These are phyloP conservation scores for Cyclotella kingstonii DNA, from an alignment of 108 stramenopile species.

Conservation along the genomic window DNA sequence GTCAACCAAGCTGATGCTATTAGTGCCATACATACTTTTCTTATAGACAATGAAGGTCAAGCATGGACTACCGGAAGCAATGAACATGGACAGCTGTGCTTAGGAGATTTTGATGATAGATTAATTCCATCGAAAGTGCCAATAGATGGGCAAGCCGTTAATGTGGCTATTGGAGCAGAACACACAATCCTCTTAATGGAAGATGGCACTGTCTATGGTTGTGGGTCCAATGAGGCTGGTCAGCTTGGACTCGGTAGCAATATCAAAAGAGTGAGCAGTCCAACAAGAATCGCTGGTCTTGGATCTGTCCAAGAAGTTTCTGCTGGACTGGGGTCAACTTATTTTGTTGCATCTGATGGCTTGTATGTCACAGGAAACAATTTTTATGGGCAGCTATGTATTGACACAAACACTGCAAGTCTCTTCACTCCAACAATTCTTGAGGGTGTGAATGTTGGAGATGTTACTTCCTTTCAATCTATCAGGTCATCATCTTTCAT, in stretches of 20 bases:
- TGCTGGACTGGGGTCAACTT: slow-evolving; percentile 21
- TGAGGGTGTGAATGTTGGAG: slow-evolving; percentile 7
- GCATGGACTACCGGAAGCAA: slow-evolving; percentile 42
- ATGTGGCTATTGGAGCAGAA: slow-evolving; percentile 41
- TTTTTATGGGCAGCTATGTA: slow-evolving; percentile 32
- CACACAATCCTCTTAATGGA: slow-evolving; percentile 46
- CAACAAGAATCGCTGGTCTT: slow-evolving; percentile 26
- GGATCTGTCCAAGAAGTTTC: slow-evolving; percentile 18
- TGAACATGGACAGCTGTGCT: slow-evolving; percentile 33
- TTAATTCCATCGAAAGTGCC: slow-evolving; percentile 22
- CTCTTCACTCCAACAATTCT: slow-evolving; percentile 17
- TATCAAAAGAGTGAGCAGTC: background rate
- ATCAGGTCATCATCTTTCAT: slow-evolving; percentile 31
- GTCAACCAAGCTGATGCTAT: slow-evolving; percentile 12
- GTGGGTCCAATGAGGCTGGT: slow-evolving; percentile 55
- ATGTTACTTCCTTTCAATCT: slow-evolving; percentile 32
- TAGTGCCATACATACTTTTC: slow-evolving; percentile 35
- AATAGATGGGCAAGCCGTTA: slow-evolving; percentile 8
- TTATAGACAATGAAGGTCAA: slow-evolving; percentile 33
- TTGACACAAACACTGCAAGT: slow-evolving; percentile 14
- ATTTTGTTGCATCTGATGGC: slow-evolving; percentile 28
- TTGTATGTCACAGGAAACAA: slow-evolving; percentile 38
- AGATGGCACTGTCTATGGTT: slow-evolving; percentile 47
- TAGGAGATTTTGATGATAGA: slow-evolving; percentile 38
- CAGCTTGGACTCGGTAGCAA: slow-evolving; percentile 47